Percentiles rank a stretch among this genome's conserved stretches.
Conservation (phyloP, 768 basidiomycete genomes). For the Russula dissimulans region DNA sequence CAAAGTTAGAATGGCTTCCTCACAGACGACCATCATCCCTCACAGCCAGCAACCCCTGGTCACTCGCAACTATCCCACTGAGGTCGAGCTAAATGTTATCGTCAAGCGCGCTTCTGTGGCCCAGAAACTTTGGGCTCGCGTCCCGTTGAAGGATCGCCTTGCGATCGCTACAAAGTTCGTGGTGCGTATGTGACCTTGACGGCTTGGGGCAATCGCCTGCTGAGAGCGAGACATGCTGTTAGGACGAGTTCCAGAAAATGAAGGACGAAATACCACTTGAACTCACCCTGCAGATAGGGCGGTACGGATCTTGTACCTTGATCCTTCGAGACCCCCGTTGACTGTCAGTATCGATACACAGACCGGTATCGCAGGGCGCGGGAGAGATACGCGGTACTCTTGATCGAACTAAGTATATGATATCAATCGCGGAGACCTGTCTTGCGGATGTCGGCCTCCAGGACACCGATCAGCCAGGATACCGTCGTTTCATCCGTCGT, state of each 20-base stretch:
- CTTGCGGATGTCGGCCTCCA: constrained; percentile 67
- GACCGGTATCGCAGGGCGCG: constrained; percentile 67
- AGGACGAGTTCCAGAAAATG: constrained; percentile 45
- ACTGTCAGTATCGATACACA: constrained; percentile 23
- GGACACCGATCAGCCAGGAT: constrained; percentile 75
- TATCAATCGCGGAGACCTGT: constrained; percentile 67
- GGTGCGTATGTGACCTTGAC: constrained; percentile 35
- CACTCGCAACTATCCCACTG: constrained; percentile 54
- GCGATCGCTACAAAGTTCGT: constrained; percentile 64
- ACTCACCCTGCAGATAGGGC: constrained; percentile 84
- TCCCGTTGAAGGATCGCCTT: constrained; percentile 53
- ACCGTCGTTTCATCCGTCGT: constrained; percentile 75
- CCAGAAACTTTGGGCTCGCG: constrained; percentile 64
- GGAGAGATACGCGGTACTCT: constrained; percentile 79
- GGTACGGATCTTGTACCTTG: constrained; percentile 39
- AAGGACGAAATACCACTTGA: constrained; percentile 62
- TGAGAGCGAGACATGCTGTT: not conserved
- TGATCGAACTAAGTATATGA: constrained; percentile 75
- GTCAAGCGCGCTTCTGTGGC: constrained; percentile 52
- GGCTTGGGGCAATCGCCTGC: not conserved
- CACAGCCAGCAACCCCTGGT: constrained; percentile 66
- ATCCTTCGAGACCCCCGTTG: not conserved
- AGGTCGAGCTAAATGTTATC: constrained; percentile 48
- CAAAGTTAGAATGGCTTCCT: not conserved
- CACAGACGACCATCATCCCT: constrained; percentile 79